Conservation (phyloP, 1,284 basidiomycete genomes). For the Leccinum subrobustum region DNA sequence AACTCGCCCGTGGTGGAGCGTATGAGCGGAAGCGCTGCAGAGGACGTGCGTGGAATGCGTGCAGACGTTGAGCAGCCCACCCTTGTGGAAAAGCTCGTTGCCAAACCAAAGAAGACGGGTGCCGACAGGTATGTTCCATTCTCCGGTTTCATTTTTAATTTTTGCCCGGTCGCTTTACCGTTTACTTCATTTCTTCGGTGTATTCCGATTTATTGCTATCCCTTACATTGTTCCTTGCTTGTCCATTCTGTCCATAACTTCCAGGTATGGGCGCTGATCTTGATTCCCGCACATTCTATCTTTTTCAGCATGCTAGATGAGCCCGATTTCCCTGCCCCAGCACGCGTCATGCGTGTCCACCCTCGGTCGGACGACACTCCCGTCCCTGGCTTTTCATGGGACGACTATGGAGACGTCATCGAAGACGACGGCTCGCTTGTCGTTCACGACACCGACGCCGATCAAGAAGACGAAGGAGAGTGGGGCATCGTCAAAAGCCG, state of each 20-base stretch:
- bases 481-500: constrained; percentile 74
- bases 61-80: constrained; percentile 37
- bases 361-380: constrained; percentile 55
- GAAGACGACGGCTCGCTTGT: constrained; percentile 35
- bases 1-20: constrained; percentile 50
- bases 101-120: constrained; percentile 59
- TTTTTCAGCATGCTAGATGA: constrained; percentile 57
- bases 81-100: constrained; percentile 57
- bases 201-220: background rate
- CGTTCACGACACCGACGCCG: constrained; percentile 44
- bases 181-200: background rate
- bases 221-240: background rate
- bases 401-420: constrained; percentile 70
- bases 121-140: constrained; percentile 52
- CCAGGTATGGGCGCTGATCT: constrained; percentile 11
- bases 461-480: constrained; percentile 47
- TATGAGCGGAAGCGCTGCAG: constrained; percentile 36
- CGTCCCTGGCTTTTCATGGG: constrained; percentile 67
- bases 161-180: background rate
- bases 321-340: constrained; percentile 51
- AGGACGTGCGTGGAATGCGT: constrained; percentile 23
- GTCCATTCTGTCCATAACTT: background rate
- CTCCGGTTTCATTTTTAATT: background rate
- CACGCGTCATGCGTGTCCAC: constrained; percentile 63
- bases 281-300: constrained; percentile 10